phyloP scores from a whole-genome alignment of 1,284 basidiomycete species.

The Chalciporus piperatoides region DNA sequence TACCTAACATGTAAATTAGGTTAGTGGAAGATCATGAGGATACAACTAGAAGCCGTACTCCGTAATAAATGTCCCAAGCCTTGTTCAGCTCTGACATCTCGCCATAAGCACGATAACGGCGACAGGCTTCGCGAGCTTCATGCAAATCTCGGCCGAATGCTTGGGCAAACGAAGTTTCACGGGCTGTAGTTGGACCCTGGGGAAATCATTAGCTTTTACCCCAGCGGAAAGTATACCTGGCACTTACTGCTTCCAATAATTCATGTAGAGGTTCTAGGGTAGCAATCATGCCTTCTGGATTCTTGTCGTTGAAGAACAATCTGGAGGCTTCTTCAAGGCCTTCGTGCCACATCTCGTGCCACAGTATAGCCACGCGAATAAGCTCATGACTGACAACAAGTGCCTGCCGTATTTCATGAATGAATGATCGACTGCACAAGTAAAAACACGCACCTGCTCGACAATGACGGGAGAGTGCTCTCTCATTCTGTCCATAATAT shows the following conservation, averaged over 20 bases:
- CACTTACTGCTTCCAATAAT: constrained; percentile 79
- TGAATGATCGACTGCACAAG: background rate
- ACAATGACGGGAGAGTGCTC: constrained; percentile 91
- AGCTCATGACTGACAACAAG: constrained; percentile 91
- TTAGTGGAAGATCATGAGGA: constrained; percentile 6
- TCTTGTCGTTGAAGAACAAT: constrained; percentile 96
- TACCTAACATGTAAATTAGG: constrained; percentile 49
- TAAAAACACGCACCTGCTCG: constrained; percentile 61
- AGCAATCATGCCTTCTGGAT: constrained; percentile 98
- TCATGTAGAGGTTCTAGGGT: constrained; percentile 94
- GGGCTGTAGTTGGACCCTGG: constrained; percentile 88
- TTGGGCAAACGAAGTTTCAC: constrained; percentile 95
- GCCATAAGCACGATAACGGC: constrained; percentile 82
- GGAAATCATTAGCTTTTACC: background rate
- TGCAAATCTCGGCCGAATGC: constrained; percentile 92
- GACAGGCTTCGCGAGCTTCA: constrained; percentile 92
- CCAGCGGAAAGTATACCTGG: background rate
- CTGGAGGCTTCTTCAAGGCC: constrained; percentile 97
- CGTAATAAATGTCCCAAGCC: constrained; percentile 99
- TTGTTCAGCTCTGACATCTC: constrained; percentile 92
- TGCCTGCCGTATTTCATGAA: constrained; percentile 50
- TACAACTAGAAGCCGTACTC: constrained; percentile 40
- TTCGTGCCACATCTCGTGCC: constrained; percentile 99
- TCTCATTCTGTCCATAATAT: constrained; percentile 92
- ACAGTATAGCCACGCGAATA: constrained; percentile 96